A percentile compares a stretch with the other conserved stretches of the same genome.
phyloP scores from a whole-genome alignment of 2,329 filamentous ascomycete genomes.

The Stachybotrys chlorohalonatus region DNA sequence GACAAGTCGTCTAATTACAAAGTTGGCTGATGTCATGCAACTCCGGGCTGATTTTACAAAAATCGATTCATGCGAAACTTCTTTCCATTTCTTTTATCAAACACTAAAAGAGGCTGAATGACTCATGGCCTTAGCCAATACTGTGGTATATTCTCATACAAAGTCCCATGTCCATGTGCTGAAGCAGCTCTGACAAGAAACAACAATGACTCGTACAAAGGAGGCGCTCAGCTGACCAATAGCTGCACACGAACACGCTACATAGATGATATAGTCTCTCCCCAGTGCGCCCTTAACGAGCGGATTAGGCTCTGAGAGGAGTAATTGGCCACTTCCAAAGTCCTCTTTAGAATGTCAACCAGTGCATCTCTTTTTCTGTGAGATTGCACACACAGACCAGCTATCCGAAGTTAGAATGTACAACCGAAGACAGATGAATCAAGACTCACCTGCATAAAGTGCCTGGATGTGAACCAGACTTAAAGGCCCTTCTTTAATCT shows the following conservation, averaged over 20 bases:
- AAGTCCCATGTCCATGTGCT: too few species aligned
- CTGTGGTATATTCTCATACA: too few species aligned
- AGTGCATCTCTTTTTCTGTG: not conserved
- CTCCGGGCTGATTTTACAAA: too few species aligned
- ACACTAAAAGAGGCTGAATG: too few species aligned
- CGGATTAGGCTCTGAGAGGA: not conserved
- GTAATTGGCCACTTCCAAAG: not conserved
- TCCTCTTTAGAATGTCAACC: not conserved
- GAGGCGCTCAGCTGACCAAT: not conserved
- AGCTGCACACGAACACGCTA: not conserved
- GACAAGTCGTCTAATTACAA: too few species aligned
- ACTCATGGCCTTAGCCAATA: too few species aligned
- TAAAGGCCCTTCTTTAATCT: not conserved
- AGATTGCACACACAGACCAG: not conserved
- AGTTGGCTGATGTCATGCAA: too few species aligned
- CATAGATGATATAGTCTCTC: not conserved
- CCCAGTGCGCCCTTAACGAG: not conserved
- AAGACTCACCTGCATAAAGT: not conserved
- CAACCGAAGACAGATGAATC: not conserved
- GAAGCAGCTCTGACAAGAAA: too few species aligned
- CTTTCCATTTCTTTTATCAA: too few species aligned
- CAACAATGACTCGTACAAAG: too few species aligned
- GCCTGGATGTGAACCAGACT: not conserved
- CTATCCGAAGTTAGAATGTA: not conserved
- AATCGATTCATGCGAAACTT: too few species aligned